phyloP scores from a whole-genome alignment of 257 asterid species.

The Scutellaria galericulata region DNA sequence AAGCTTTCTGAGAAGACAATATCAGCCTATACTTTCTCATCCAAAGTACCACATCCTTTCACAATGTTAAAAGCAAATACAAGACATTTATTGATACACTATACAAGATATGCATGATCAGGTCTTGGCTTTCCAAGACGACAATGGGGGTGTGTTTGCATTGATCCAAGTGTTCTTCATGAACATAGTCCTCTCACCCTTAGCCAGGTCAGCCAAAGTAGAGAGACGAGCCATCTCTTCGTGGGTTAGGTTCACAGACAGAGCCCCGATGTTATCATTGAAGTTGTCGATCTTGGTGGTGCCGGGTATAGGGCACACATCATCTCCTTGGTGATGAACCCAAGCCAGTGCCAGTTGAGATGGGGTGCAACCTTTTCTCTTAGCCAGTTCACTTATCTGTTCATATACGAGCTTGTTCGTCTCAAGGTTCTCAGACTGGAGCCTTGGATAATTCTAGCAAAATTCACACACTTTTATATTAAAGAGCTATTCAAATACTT shows the following conservation, averaged over 20 bases:
- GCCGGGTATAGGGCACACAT: slow-evolving; percentile 55
- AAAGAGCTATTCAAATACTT: too few relatives aligned
- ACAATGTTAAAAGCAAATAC: too few relatives aligned
- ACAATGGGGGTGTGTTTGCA: slow-evolving; percentile 41
- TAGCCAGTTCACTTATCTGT: slow-evolving; percentile 43
- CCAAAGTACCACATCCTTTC: too few relatives aligned
- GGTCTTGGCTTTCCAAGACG: slow-evolving; percentile 34
- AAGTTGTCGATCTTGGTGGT: slow-evolving; percentile 53
- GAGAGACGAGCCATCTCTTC: slow-evolving; percentile 43
- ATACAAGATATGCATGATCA: background rate
- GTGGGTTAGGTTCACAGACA: slow-evolving; percentile 34
- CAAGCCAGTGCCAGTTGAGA: slow-evolving; percentile 58
- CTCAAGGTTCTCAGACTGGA: slow-evolving; percentile 46
- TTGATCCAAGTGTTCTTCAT: slow-evolving; percentile 29
- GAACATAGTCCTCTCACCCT: slow-evolving; percentile 33
- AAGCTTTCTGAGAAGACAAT: too few relatives aligned
- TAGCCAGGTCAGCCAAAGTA: slow-evolving; percentile 29
- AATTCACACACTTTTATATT: too few relatives aligned
- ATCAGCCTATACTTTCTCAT: too few relatives aligned
- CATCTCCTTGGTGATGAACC: slow-evolving; percentile 55
- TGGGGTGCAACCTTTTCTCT: slow-evolving; percentile 48
- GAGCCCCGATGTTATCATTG: slow-evolving; percentile 44
- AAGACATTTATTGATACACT: too few relatives aligned
- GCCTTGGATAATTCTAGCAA: slow-evolving; percentile 42
- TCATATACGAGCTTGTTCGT: slow-evolving; percentile 42